Base-by-base conservation (phyloP, 805 yeast species). In the Sugiyamaella mastotermitis region DNA sequence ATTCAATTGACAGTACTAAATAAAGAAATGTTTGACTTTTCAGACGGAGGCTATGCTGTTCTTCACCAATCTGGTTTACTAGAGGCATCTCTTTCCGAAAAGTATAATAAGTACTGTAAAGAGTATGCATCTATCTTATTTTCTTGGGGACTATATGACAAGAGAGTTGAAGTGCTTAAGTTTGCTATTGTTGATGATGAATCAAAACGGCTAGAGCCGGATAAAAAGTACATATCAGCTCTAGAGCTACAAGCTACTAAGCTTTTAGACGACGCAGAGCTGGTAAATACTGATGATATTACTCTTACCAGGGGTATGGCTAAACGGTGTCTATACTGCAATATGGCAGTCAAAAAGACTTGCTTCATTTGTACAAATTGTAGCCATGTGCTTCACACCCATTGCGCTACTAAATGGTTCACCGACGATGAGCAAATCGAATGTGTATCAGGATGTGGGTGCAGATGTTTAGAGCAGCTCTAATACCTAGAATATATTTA, bases 361-460 rank as follows among this genome's bases (percentile, higher is more conserved):
- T 66, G 81, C 21, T 76, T 79, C 21, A 71, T 75, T 0, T 88
- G 97, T 53, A 69, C 74, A 4, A 64, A 65, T 19, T 88, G 97
- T 60, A 81, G 77, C 40, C 97, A 90, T 59, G 66, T 83, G 2
- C 52, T 83, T 48, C 97, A 88, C 55, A 72, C 84, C 2, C 65
- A 66, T 16, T 88, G 97, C 63, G 92, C 94, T 0, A 60, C 69
- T 14, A 70, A 70, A 35, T 88, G 97, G 96, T 86, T 94, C 85
- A 57, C 59, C 11, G 48, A 55, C 82, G 59, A 60, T 5, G 49
- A 56, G 1, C 62, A 56, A 6, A 61, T 65, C 0, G 83, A 80
- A 50, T 85, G 95, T 58, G 79, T 94, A 0, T 72, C 83, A 32
- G 95, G 95, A 0, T 86, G 95, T 65, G 94, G 94, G 0, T 86